phyloP scores from a whole-genome alignment of 2,329 filamentous ascomycete genomes.

The Sporothrix variecibatus region DNA sequence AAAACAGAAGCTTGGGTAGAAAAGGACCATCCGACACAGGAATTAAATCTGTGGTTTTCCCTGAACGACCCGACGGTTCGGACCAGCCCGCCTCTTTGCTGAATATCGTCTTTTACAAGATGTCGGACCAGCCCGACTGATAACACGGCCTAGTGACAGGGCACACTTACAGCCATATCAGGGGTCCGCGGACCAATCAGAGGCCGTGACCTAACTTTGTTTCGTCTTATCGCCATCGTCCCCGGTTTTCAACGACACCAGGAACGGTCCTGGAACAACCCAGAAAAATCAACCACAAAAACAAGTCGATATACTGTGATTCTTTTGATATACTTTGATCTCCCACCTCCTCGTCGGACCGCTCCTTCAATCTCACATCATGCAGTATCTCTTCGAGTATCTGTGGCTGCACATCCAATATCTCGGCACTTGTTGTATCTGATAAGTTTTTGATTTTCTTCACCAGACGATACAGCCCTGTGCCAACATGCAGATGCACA shows the following conservation, averaged over 20 bases:
- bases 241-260: background rate
- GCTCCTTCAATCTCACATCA: background rate
- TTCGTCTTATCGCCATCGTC: background rate
- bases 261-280: background rate
- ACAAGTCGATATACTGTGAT: background rate
- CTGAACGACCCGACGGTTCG: background rate
- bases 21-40: background rate
- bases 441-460: background rate
- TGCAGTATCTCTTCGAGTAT: constrained; percentile 1
- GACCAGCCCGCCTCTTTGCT: constrained; percentile 1
- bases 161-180: background rate
- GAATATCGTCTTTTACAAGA: background rate
- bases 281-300: background rate
- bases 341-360: background rate
- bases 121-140: background rate
- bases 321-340: background rate
- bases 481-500: background rate
- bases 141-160: constrained; percentile 7
- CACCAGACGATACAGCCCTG: background rate
- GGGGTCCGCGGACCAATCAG: background rate
- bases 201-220: background rate
- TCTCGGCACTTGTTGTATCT: background rate
- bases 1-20: no score
- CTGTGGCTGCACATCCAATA: background rate
- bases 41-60: background rate